A percentile compares a stretch with the other conserved stretches of the same genome.
phyloP scores from a whole-genome alignment of 495 filamentous ascomycete genomes.

The Penicillium atrosanguineum region DNA sequence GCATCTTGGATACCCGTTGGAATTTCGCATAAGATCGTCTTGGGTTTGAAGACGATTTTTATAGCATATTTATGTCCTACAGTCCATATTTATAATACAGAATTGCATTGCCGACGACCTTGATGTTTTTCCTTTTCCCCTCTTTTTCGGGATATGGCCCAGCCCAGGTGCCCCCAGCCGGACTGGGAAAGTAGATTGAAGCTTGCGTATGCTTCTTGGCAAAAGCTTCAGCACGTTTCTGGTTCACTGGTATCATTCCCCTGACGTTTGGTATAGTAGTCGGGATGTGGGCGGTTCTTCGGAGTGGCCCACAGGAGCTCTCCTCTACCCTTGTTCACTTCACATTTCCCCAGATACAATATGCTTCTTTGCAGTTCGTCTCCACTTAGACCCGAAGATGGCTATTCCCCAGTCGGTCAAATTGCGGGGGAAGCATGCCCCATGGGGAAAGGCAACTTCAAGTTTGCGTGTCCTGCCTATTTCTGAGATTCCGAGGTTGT shows the following conservation, averaged over 20 bases:
- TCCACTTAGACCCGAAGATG: slow-evolving; percentile 6
- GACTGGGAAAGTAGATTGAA: not conserved
- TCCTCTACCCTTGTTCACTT: not conserved
- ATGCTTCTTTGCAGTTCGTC: not conserved
- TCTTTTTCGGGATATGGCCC: slow-evolving; percentile 4
- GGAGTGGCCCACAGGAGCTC: slow-evolving; percentile 11
- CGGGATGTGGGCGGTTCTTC: slow-evolving; percentile 12
- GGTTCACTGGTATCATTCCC: not conserved
- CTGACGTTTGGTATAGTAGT: not conserved
- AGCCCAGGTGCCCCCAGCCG: not conserved
- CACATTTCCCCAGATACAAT: not conserved
- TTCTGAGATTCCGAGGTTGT: no score
- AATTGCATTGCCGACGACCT: not conserved
- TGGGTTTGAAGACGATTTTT: not conserved
- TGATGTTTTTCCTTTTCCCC: not conserved
- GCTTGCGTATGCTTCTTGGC: slow-evolving; percentile 9
- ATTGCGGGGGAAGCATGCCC: not conserved
- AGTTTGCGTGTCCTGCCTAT: slow-evolving; percentile 2
- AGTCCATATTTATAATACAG: not conserved
- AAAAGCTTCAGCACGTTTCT: not conserved
- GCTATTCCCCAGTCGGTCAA: not conserved
- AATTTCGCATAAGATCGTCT: not conserved
- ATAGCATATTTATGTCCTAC: not conserved
- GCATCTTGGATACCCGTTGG: not conserved
- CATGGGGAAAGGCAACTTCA: not conserved